These are phyloP conservation scores for Trametes meyenii DNA, from an alignment of 768 basidiomycete species.

Conservation along the genomic window DNA sequence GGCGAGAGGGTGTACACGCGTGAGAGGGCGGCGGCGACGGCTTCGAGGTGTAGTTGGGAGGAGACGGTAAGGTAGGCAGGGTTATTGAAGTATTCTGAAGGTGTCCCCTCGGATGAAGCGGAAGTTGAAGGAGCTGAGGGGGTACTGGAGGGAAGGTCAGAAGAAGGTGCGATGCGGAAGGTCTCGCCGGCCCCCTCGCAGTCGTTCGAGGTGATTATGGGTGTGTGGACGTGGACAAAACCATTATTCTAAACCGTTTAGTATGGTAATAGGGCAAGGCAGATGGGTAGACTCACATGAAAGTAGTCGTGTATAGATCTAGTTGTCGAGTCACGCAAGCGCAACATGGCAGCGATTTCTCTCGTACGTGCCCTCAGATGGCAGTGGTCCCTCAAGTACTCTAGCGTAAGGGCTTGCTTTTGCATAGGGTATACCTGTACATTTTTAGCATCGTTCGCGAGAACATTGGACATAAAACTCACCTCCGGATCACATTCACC, in stretches of 20 bases:
- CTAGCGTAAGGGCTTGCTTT: constrained; percentile 77
- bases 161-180: constrained; percentile 63
- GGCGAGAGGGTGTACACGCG: constrained; percentile 93
- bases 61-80: constrained; percentile 92
- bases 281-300: constrained; percentile 50
- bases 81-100: constrained; percentile 68
- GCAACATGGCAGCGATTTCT: constrained; percentile 70
- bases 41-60: constrained; percentile 94
- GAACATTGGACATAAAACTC: constrained; percentile 8
- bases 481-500: constrained; percentile 66
- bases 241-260: constrained; percentile 42
- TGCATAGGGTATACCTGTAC: constrained; percentile 85
- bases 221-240: constrained; percentile 81
- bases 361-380: constrained; percentile 88
- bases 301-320: constrained; percentile 68
- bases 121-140: constrained; percentile 21
- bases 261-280: background rate
- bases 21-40: constrained; percentile 72
- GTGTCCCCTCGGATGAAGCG: constrained; percentile 18
- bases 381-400: constrained; percentile 82
- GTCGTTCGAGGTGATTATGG: constrained; percentile 87
- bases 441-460: constrained; percentile 24
- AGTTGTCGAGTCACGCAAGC: constrained; percentile 63
- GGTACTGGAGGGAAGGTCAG: constrained; percentile 30
- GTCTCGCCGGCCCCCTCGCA: constrained; percentile 97